Base-by-base conservation (phyloP, 345 rosid species). In the Stellera chamaejasme region DNA sequence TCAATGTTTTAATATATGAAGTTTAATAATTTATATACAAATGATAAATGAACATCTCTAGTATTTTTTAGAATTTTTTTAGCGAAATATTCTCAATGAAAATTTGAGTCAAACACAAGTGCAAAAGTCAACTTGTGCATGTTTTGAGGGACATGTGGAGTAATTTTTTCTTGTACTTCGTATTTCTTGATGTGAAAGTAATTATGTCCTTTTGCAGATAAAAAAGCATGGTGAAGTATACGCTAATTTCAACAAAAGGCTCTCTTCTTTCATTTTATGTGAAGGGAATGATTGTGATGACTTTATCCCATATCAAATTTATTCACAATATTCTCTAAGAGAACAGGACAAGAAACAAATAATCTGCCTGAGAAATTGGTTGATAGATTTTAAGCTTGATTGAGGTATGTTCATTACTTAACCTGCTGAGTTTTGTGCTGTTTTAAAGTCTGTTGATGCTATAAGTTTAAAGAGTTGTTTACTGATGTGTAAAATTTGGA, bases 181-280 rank as follows among this genome's bases (percentile, higher is more conserved):
- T 19, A 19, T 19, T 19, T 19, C 23, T 19, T 19, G 1, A 19
- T 19, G 23, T 19, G 23, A 19, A 19, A 19, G 23, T 19, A 19
- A 19, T 19, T 13, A 11, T 45, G 6, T 27, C 49, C 54, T 41
- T 51, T 6, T 59, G 72, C 86, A 85, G 92, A 78, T 85, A 59
- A 80, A 70, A 62, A 46, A 28, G 12, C 74, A 74, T 61, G 58
- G 60, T 3, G 79, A 61, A 60, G 79, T 77, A 11, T 74, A 69
- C 78, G 91, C 86, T 48, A 65, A 79, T 25, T 86, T 68, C 78
- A 68, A 79, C 68, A 78, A 78, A 70, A 54, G 54, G 59, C 57
- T 62, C 49, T 79, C 97, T 56, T 69, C 89, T n/a, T 93, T 84
- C 76, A 84, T 87, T 26, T 49, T 89, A 48, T 93, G 74, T 55